phyloP scores from a whole-genome alignment of 2,329 filamentous ascomycete genomes.

The Calonectria pseudoturangicola region DNA sequence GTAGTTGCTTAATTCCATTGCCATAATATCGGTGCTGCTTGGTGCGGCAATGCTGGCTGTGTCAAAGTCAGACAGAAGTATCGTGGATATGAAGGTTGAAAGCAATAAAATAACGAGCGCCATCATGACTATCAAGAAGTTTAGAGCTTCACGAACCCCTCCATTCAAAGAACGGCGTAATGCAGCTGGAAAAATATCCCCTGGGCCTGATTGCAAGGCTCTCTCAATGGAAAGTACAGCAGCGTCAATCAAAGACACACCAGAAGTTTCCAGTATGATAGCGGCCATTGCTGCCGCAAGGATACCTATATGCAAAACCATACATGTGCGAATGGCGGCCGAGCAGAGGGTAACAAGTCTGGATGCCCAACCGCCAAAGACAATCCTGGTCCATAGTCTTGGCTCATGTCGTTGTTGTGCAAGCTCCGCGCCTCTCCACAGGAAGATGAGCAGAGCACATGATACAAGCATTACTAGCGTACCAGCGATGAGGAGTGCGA shows the following conservation, averaged over 20 bases:
- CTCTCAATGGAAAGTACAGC: background rate
- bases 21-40: background rate
- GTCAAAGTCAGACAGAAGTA: background rate
- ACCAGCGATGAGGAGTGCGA: background rate
- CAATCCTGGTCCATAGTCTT: background rate
- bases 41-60: background rate
- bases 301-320: background rate
- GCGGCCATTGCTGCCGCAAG: background rate
- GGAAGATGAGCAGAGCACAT: background rate
- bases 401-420: slow-evolving; percentile 5
- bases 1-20: background rate
- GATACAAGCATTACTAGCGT: background rate
- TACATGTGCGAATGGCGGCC: background rate
- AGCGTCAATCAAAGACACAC: background rate
- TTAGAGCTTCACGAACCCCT: background rate
- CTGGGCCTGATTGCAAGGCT: background rate
- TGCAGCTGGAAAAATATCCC: background rate
- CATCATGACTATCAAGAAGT: background rate
- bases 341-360: background rate
- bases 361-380: background rate
- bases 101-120: background rate
- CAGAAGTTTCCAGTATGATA: background rate
- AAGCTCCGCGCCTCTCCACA: background rate
- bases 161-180: background rate
- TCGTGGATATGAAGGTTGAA: slow-evolving; percentile 1